Evolutionary conservation across 2,329 filamentous ascomycete species (phyloP).

Genomic region (Trichophaea hybrida): DNA sequence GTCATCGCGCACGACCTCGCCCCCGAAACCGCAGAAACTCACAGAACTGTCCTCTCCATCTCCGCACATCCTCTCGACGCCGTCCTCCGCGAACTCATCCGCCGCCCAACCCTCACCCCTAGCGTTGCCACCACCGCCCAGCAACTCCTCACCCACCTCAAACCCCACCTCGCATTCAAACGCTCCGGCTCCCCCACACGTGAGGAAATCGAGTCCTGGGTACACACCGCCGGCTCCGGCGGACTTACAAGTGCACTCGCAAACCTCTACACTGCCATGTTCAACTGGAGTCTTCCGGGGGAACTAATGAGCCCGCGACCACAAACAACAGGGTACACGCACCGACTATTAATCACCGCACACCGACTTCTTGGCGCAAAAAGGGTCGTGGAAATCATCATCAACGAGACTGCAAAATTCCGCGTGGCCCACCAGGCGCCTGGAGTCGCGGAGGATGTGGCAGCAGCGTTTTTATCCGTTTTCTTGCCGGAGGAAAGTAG

Average conservation of each 20-base stretch:
- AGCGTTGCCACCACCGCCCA: constrained; percentile 38
- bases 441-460: constrained; percentile 19
- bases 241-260: constrained; percentile 10
- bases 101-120: constrained; percentile 6
- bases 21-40: constrained; percentile 44
- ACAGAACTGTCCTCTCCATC: constrained; percentile 26
- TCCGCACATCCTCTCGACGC: constrained; percentile 24
- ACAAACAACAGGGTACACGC: constrained; percentile 47
- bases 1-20: constrained; percentile 58
- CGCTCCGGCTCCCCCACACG: constrained; percentile 49
- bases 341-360: constrained; percentile 51
- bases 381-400: constrained; percentile 45
- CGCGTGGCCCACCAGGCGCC: constrained; percentile 35
- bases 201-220: constrained; percentile 56
- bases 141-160: constrained; percentile 49
- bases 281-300: constrained; percentile 7
- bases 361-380: constrained; percentile 48
- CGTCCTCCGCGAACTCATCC: constrained; percentile 23
- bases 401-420: constrained; percentile 49
- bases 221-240: constrained; percentile 30
- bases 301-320: constrained; percentile 12
- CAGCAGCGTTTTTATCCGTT: constrained; percentile 9
- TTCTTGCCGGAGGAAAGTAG: constrained; percentile 7
- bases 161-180: constrained; percentile 30
- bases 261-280: constrained; percentile 11